A percentile compares a stretch with the other conserved stretches of the same genome.
Conservation (phyloP, 148 eudicot species). For the Arbutus unedo region DNA sequence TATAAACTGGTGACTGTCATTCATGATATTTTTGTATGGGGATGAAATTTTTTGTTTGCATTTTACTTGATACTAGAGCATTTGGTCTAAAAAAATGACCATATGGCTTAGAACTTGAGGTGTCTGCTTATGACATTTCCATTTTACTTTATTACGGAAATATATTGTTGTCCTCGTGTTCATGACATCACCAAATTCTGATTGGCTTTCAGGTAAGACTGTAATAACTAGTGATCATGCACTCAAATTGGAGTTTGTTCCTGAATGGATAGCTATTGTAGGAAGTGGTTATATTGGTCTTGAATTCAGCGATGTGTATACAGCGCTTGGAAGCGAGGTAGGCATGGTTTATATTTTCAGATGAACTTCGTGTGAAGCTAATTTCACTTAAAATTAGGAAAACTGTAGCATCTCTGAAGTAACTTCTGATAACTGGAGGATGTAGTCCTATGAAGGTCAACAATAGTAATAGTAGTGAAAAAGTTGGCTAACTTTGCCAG, state of each 20-base stretch:
- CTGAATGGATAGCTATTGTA: conserved; percentile 98
- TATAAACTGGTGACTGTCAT: not conserved
- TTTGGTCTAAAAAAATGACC: not conserved
- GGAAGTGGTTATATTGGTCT: conserved; percentile 99
- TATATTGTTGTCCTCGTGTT: not conserved
- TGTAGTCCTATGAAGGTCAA: not conserved
- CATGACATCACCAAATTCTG: not conserved
- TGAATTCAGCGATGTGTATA: conserved; percentile 98
- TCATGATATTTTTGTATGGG: not conserved
- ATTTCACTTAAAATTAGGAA: not conserved
- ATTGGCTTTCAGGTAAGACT: conserved; percentile 71
- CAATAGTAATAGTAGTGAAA: not conserved
- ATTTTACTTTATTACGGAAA: not conserved
- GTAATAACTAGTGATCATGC: conserved; percentile 99
- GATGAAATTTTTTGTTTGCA: not conserved
- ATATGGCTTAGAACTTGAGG: not conserved
- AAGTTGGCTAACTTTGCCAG: not conserved
- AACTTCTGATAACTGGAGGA: conserved; percentile 3
- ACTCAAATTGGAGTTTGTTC: conserved; percentile 86
- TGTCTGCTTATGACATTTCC: not conserved
- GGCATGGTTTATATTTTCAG: not conserved
- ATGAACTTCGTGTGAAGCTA: conserved; percentile 9
- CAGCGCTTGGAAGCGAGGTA: conserved; percentile 99
- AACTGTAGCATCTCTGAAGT: not conserved
- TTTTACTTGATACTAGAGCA: not conserved